phyloP scores from a whole-genome alignment of 202 grass and related monocot genomes.

The Brachypodium distachyon region DNA sequence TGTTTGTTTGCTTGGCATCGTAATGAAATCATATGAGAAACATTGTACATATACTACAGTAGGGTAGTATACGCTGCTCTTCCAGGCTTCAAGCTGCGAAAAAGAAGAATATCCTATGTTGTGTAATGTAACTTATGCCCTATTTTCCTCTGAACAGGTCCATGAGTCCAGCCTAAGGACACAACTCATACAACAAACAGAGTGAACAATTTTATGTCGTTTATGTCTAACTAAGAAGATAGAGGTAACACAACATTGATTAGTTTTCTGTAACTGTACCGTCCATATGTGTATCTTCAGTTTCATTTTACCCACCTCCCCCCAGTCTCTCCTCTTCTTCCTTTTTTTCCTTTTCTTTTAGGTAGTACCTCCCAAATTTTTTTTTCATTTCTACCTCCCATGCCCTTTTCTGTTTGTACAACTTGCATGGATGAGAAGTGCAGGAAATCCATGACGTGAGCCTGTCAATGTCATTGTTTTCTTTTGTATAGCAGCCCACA shows the following conservation, averaged over 20 bases:
- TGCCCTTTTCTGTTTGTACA: slow-evolving; percentile 20
- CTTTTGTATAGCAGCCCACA: slow-evolving; percentile 19
- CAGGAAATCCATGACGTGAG: slow-evolving; percentile 24
- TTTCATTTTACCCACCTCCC: background rate
- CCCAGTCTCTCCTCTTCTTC: background rate
- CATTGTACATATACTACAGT: background rate
- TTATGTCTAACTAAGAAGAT: slow-evolving; percentile 47
- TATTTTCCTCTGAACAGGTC: slow-evolving; percentile 44
- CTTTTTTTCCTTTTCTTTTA: slow-evolving; percentile 6
- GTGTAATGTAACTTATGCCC: background rate
- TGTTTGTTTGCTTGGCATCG: too few relatives aligned
- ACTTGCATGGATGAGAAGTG: slow-evolving; percentile 66
- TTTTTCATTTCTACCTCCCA: slow-evolving; percentile 12
- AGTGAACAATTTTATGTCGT: slow-evolving; percentile 34
- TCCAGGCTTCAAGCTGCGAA: background rate
- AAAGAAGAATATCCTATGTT: background rate
- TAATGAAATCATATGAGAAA: too few relatives aligned
- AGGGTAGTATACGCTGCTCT: background rate
- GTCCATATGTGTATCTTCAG: slow-evolving; percentile 42
- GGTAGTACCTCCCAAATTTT: slow-evolving; percentile 13
- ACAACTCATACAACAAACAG: slow-evolving; percentile 59
- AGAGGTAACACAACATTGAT: slow-evolving; percentile 57
- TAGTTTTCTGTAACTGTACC: slow-evolving; percentile 27
- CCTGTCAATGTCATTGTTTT: slow-evolving; percentile 20
- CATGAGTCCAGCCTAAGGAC: slow-evolving; percentile 83